These are phyloP conservation scores for Corrigiola litoralis DNA, from an alignment of 179 eudicot genomes.

Conservation along the genomic window DNA sequence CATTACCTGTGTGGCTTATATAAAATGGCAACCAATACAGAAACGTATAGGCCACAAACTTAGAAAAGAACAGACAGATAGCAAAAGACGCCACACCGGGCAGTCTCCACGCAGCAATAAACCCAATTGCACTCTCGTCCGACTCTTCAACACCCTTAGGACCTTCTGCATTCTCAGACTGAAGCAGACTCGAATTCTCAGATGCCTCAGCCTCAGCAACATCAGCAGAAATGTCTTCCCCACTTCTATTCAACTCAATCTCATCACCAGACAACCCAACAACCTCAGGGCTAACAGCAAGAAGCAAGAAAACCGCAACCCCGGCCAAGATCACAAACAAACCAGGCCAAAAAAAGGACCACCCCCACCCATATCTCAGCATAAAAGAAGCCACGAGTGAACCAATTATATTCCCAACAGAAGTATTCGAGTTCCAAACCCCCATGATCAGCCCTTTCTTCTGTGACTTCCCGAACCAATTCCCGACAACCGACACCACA, in stretches of 20 bases:
- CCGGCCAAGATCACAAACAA: slow-evolving; percentile 47
- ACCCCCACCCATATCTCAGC: slow-evolving; percentile 88
- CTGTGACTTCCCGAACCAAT: slow-evolving; percentile 73
- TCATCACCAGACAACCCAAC: slow-evolving; percentile 45
- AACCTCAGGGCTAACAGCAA: slow-evolving; percentile 64
- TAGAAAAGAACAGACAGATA: slow-evolving; percentile 83
- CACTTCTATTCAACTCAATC: slow-evolving; percentile 46
- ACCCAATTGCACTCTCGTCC: slow-evolving; percentile 61
- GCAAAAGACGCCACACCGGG: slow-evolving; percentile 86
- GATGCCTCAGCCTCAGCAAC: slow-evolving; percentile 42
- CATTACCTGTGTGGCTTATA: slow-evolving; percentile 83
- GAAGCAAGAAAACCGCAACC: slow-evolving; percentile 53
- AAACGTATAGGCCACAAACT: slow-evolving; percentile 97
- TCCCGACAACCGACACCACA: slow-evolving; percentile 82
- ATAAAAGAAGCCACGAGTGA: slow-evolving; percentile 70
- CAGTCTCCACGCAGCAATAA: slow-evolving; percentile 83
- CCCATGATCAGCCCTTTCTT: slow-evolving; percentile 95
- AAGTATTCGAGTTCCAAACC: slow-evolving; percentile 81
- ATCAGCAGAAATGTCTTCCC: slow-evolving; percentile 39
- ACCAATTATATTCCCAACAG: slow-evolving; percentile 85
- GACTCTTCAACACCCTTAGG: not conserved
- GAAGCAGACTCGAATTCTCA: slow-evolving; percentile 28
- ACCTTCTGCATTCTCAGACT: slow-evolving; percentile 24
- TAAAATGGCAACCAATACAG: slow-evolving; percentile 96
- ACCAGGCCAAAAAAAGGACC: slow-evolving; percentile 91